Conservation (phyloP, 169 alveolate species). For the Plasmodium reichenowi region DNA sequence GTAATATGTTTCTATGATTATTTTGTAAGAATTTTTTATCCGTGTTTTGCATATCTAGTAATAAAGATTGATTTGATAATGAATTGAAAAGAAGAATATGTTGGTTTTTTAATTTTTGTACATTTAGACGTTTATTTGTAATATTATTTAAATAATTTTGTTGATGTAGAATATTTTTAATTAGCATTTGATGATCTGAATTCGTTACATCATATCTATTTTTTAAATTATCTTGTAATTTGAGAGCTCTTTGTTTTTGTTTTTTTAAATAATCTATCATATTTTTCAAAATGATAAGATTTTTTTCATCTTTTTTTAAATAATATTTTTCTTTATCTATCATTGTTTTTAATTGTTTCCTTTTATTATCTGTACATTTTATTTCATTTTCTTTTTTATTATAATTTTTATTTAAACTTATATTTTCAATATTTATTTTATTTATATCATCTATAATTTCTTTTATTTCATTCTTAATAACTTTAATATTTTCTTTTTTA, state of each 20-base stretch:
- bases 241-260: conserved; percentile 55
- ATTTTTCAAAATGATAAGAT: conserved; percentile 50
- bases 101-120: conserved; percentile 55
- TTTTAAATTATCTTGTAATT: conserved; percentile 58
- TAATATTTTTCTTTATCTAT: conserved; percentile 56
- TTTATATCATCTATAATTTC: conserved; percentile 62
- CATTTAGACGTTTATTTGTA: conserved; percentile 41
- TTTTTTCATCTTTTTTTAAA: conserved; percentile 68
- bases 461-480: conserved; percentile 51
- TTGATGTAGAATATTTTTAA: conserved; percentile 52
- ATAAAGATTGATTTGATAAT: conserved; percentile 29
- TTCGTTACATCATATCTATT: conserved; percentile 63
- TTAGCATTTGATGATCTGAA: conserved; percentile 50
- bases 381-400: conserved; percentile 56
- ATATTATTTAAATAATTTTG: conserved; percentile 62
- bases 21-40: neutral
- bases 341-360: conserved; percentile 14
- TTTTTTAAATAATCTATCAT: conserved; percentile 58
- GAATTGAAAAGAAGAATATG: conserved; percentile 34
- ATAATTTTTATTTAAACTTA: conserved; percentile 43
- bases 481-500: conserved; percentile 60
- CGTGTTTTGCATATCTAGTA: conserved; percentile 39
- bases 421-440: conserved; percentile 56
- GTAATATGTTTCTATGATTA: neutral
- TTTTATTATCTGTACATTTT: conserved; percentile 24